Evolutionary conservation across 257 asterid genomes (phyloP).

Genomic region (Leonotis leonurus): DNA sequence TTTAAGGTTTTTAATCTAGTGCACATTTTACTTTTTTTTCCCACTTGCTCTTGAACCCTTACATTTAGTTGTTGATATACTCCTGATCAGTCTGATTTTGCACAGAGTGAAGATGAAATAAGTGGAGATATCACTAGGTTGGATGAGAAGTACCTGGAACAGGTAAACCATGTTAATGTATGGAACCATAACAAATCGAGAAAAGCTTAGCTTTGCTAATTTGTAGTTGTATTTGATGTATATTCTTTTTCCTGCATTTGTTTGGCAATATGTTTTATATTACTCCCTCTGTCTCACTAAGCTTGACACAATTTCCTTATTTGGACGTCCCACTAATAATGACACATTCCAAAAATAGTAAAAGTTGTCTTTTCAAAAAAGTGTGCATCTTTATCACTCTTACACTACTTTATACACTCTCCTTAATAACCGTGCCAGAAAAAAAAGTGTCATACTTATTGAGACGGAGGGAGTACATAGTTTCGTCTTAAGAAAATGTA

Average conservation of each 20-base stretch:
- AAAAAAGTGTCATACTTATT: too few species aligned
- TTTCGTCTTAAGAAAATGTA: background rate
- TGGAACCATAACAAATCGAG: constrained; percentile 15
- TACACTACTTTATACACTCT: too few species aligned
- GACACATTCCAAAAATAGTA: too few species aligned
- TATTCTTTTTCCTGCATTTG: background rate
- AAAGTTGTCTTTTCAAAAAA: too few species aligned
- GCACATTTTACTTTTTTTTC: constrained; percentile 14
- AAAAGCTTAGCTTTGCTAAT: background rate
- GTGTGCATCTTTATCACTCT: too few species aligned
- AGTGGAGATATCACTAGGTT: constrained; percentile 44
- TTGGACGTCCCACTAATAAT: too few species aligned
- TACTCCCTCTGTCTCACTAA: too few species aligned
- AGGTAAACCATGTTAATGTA: too few species aligned
- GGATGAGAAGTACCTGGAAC: constrained; percentile 56
- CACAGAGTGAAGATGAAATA: constrained; percentile 55
- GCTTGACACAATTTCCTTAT: too few species aligned
- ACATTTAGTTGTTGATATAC: constrained; percentile 12
- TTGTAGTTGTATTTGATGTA: background rate
- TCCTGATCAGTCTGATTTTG: constrained; percentile 40
- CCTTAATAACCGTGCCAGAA: too few species aligned
- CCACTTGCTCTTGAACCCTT: constrained; percentile 2
- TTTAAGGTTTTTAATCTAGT: constrained; percentile 10
- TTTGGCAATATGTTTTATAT: constrained; percentile 2
- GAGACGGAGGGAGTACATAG: too few species aligned